Evolutionary conservation across 139 green algal species (phyloP).

Genomic region (Tetratostichococcus sp.): DNA sequence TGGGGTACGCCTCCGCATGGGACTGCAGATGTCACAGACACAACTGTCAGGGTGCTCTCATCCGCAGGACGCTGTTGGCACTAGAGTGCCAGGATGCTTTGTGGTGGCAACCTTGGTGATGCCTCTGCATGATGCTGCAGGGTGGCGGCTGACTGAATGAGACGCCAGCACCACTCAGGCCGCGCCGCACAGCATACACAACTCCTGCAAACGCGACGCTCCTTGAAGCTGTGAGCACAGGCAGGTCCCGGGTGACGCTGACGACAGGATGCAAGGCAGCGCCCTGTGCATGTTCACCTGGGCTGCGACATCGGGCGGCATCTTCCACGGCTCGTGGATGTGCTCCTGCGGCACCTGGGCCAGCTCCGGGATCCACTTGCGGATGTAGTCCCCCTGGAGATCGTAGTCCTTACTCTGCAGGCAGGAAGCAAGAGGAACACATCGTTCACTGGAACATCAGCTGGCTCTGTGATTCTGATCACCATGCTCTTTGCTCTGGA

Average conservation of each 20-base stretch:
- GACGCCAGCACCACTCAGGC: no score
- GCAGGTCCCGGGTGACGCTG: neutral
- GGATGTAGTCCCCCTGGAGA: slow-evolving; percentile 80
- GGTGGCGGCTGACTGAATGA: no score
- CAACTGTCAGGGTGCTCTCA: no score
- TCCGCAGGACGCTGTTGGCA: no score
- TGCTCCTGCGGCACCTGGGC: slow-evolving; percentile 48
- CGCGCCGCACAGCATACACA: no score
- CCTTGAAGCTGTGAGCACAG: neutral
- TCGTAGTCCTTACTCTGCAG: slow-evolving; percentile 73
- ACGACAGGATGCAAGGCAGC: no score
- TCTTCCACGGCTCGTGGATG: slow-evolving; percentile 79
- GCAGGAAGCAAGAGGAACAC: neutral
- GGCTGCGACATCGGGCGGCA: slow-evolving; percentile 60
- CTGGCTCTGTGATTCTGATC: slow-evolving; percentile 24
- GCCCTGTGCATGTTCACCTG: no score
- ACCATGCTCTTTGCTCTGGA: no score
- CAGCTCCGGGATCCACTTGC: slow-evolving; percentile 88
- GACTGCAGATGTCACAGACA: slow-evolving; percentile 8
- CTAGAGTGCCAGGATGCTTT: no score
- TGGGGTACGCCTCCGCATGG: slow-evolving; percentile 62
- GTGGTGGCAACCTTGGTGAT: no score
- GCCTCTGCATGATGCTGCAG: no score
- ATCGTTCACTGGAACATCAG: slow-evolving; percentile 20
- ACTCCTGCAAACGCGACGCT: no score